Evolutionary conservation across 2,329 filamentous ascomycete species (phyloP), one percentile per base, ranked within the genome.

Genomic region (Aureobasidium vineae): DNA sequence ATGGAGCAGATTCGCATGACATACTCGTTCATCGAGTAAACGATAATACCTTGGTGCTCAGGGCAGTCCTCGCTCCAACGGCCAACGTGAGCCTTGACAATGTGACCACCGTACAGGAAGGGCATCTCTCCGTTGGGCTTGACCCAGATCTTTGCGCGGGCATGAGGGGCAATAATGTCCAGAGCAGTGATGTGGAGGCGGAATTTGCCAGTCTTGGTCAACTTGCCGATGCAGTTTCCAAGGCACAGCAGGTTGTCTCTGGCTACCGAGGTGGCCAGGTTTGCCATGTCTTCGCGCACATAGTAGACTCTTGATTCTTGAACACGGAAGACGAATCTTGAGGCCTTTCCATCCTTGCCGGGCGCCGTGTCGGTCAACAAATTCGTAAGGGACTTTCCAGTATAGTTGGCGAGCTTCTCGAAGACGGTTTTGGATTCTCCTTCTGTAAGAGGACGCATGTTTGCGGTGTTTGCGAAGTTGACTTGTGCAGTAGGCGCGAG

Each of bases 101-200:
- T 84, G 78, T 98, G 93, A 66, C 91, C 91, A 63, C 95, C 95
- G 79, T 98, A 99, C 54, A 99, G 81, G 77, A 96, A 98, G 1
- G 95, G 94, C 92, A 97, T 97, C 75, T 96, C 93, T 71, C 95
- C 95, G 79, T 98, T 98, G 68, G 88, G 86, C 80, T 96, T 96
- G 71, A 99, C 89, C 92, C 93, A 98, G 72, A 98, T 88, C 86
- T 98, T 98, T 81, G 97, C 96, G 68, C 95, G 85, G 52, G 94
- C 94, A 77, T 97, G 92, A 70, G 91, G 89, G 66, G 93, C 90
- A 71, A 99, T 89, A 70, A 97, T 86, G 70, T 92, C 90, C 67
- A 99, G 83, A n/a, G 86, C 90, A 1, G 94, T 98, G 75, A 98
- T 91, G 81, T 97, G 93, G 65, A 99, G 83, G 63, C 94, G 84